Conservation (phyloP, 768 basidiomycete species). For the Phylloporus arenicola region DNA sequence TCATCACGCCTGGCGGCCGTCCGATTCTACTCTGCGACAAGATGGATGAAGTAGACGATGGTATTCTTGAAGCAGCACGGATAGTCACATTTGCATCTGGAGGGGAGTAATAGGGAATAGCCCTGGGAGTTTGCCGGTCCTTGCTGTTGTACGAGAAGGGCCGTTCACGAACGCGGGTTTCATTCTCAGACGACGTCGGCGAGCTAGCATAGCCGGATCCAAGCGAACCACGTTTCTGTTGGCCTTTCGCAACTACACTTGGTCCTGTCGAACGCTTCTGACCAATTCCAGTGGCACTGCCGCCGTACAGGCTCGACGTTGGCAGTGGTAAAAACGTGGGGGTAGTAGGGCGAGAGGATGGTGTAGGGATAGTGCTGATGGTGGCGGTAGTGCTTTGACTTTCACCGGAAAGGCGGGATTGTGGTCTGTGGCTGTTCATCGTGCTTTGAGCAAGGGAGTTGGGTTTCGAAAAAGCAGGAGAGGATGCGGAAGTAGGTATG, state of each 20-base stretch:
- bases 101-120: constrained; percentile 40
- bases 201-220: constrained; percentile 39
- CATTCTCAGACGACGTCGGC: constrained; percentile 27
- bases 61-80: constrained; percentile 39
- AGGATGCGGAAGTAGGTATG: constrained; percentile 41
- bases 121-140: constrained; percentile 26
- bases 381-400: constrained; percentile 51
- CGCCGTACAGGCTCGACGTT: constrained; percentile 44
- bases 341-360: constrained; percentile 65
- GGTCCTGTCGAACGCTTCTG: constrained; percentile 61
- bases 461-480: constrained; percentile 41
- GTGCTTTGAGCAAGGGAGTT: constrained; percentile 41
- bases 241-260: constrained; percentile 34
- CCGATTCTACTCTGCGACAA: constrained; percentile 45
- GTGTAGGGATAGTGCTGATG: constrained; percentile 58
- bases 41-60: constrained; percentile 33
- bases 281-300: constrained; percentile 35
- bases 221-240: constrained; percentile 59
- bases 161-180: constrained; percentile 23
- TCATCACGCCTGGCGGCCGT: constrained; percentile 33
- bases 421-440: constrained; percentile 54
- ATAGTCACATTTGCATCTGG: constrained; percentile 43
- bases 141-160: constrained; percentile 25
- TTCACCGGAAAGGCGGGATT: constrained; percentile 67
- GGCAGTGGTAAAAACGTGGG: constrained; percentile 77